Base-by-base conservation (phyloP, 1,284 basidiomycete genomes). In the Phellopilus nigrolimitatus region DNA sequence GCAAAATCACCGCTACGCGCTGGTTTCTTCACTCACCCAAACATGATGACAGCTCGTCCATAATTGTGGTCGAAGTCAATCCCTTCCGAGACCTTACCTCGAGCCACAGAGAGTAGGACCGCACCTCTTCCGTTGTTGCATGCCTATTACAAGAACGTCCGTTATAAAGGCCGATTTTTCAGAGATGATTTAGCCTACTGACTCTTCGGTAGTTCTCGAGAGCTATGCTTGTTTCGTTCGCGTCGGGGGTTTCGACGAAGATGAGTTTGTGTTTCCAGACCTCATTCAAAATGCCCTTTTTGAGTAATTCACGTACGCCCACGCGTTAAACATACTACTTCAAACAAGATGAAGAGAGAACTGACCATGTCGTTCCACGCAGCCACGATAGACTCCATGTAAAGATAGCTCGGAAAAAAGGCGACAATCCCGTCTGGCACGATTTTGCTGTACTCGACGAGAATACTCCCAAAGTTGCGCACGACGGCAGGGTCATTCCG, bases 1-100 rank as follows among this genome's bases (percentile, higher is more conserved):
- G 8, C 33, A n/a, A 8, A 30, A 1, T 38, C 43, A 42, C 19
- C 40, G 34, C n/a, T 8, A 1, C 24, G 36, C 24, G 17, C 5
- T 43, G 9, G 21, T 12, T 43, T 28, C n/a, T 33, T 7, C 15
- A 64, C 80, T 53, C 64, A 92, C 91, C 93, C 97, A 71, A 99
- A 99, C 97, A 99, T 99, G 68, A 99, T 93, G 63, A 99, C 97
- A 59, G 97, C 97, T 49, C 97, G 82, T 5, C 97, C 97, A 65
- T 99, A 99, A 66, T 97, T 95, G 68, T 99, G 97, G 67, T 99
- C 97, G 64, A 99, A 99, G 82, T 99, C 97, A 64, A 99, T 99
- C 4, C 97, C 97, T 71, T 99, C 97, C 0, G 97, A 99, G 0
- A 99, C 97, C 68, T 99, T 99, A 5, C 97, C 97, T 75, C 97